A percentile compares a stretch with the other conserved stretches of the same genome.
Conservation (phyloP, 1,139 yeast species). For the Saccharomyces hybrid region DNA sequence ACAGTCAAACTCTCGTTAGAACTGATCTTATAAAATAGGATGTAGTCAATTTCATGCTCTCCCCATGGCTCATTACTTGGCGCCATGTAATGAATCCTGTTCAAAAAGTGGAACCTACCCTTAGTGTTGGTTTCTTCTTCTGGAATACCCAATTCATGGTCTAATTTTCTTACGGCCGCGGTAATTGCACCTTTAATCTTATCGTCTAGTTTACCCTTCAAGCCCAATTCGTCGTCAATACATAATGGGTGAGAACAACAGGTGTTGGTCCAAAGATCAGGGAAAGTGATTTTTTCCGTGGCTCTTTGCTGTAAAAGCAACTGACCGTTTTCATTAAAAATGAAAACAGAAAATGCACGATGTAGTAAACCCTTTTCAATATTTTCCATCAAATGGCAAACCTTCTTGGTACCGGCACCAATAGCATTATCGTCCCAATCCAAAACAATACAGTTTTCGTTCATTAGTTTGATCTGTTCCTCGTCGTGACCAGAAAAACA, state of each 20-base stretch:
- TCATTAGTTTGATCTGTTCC: slow-evolving; percentile 93
- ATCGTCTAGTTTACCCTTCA: slow-evolving; percentile 39
- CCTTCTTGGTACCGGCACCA: slow-evolving; percentile 91
- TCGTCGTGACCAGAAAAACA: slow-evolving; percentile 81
- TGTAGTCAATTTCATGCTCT: slow-evolving; percentile 95
- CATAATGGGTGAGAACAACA: slow-evolving; percentile 98
- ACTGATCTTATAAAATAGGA: slow-evolving; percentile 63
- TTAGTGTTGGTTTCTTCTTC: slow-evolving; percentile 36
- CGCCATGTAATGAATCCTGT: slow-evolving; percentile 91
- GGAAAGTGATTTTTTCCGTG: slow-evolving; percentile 91
- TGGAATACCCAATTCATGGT: slow-evolving; percentile 92
- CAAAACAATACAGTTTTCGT: slow-evolving; percentile 88
- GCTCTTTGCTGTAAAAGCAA: slow-evolving; percentile 91
- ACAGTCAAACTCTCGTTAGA: slow-evolving; percentile 41
- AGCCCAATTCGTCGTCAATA: slow-evolving; percentile 70
- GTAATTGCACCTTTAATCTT: slow-evolving; percentile 73
- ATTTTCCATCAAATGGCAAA: slow-evolving; percentile 85
- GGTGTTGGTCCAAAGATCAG: slow-evolving; percentile 96
- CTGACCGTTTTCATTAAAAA: slow-evolving; percentile 71
- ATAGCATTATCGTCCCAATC: slow-evolving; percentile 81
- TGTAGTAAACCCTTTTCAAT: slow-evolving; percentile 81
- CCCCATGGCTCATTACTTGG: slow-evolving; percentile 88
- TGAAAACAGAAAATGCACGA: slow-evolving; percentile 90
- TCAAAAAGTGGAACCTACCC: slow-evolving; percentile 63
- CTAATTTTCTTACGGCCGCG: slow-evolving; percentile 88